Base-by-base conservation (phyloP, 345 rosid species). In the Orychophragmus violaceus region DNA sequence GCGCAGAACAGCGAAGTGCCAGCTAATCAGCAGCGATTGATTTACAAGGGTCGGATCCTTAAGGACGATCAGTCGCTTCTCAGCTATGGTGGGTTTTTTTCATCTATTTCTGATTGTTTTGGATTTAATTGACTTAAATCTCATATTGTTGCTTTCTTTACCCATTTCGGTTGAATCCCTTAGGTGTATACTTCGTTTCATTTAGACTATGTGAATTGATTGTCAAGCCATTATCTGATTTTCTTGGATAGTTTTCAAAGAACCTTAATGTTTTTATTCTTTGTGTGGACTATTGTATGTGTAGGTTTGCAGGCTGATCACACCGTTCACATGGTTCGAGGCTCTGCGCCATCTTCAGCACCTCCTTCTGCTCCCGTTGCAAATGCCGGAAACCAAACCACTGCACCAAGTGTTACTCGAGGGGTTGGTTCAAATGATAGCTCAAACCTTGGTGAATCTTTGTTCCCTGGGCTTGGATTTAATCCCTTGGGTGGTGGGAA, bases 221-320 rank as follows among this genome's bases (percentile, higher is more conserved):
- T 51, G 5, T 52, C 10, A 50, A 49, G 56, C 16, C 54, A 21
- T 64, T 50, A 18, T 66, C n/a, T 55, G 13, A 41, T 54, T 41
- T 48, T 30, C 7, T 41, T 62, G 56, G 29, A 45, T 28, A 6
- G 37, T 27, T 36, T 33, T 36, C 11, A 21, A 65, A 4, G 44
- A 14, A 29, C 48, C 32, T 44, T 18, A 46, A 63, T 53, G 30
- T 54, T 56, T 44, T 1, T 18, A 3, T 68, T 36, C 60, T 39
- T 30, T 74, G 51, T 74, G 51, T 74, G 55, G 32, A 51, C n/a
- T n/a, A 10, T 19, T 56, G 5, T 32, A 13, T 28, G 49, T 46
- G 17, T 70, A 91, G 98, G 98, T 70, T 56, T 91, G 85, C 90
- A 85, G 83, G 95, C 87, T 69, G 96, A 91, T 81, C 98, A 91